Conservation (phyloP, 768 basidiomycete species). For the Pisolithus marmoratus region DNA sequence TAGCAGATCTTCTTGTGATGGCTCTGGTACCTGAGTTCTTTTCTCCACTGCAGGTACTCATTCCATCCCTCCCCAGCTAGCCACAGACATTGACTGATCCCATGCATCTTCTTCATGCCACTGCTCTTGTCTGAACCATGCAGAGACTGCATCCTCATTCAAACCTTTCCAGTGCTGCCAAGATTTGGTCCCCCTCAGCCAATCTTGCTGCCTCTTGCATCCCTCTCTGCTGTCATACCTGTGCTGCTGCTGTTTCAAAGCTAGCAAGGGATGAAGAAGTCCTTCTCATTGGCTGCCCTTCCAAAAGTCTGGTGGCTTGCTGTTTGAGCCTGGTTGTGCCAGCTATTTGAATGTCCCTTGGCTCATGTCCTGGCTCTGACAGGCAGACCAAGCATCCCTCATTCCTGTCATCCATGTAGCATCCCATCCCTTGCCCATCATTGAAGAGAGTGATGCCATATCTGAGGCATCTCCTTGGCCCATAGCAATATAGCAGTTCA, state of each 20-base stretch:
- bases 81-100: background rate
- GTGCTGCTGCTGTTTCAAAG: no score
- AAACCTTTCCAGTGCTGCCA: no score
- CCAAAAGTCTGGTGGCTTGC: no score
- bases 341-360: background rate
- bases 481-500: background rate
- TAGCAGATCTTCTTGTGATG: slow-evolving; percentile 8
- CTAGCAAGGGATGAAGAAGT: no score
- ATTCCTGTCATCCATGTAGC: background rate
- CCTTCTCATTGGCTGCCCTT: no score
- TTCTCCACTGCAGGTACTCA: slow-evolving; percentile 1
- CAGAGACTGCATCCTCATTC: no score
- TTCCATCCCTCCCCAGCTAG: background rate
- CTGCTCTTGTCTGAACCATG: background rate
- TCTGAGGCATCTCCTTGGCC: background rate
- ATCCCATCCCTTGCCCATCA: background rate
- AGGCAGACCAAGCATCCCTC: background rate
- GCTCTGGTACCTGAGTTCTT: background rate
- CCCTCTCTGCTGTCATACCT: no score
- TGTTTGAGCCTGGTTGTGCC: background rate
- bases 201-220: no score
- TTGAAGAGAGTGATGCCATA: slow-evolving; percentile 1
- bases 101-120: background rate
- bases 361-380: background rate
- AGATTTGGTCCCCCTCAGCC: no score